Evolutionary conservation across 345 rosid genomes (phyloP), one percentile per base, ranked within the genome.

Genomic region (Noccaea bulbosa): DNA sequence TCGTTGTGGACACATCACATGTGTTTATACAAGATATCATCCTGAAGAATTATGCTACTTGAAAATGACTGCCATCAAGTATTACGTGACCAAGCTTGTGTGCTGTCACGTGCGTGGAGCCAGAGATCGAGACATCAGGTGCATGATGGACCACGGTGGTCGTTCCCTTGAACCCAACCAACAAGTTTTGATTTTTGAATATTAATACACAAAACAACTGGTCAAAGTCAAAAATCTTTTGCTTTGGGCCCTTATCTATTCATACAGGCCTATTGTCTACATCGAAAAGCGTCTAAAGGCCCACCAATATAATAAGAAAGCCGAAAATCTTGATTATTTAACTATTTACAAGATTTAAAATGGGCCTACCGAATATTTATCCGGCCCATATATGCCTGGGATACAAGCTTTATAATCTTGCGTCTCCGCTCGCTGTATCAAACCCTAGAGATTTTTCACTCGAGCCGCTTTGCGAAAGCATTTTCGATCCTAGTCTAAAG

Each of bases 81-180:
- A 56, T 49, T 41, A 61, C 61, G 58, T 48, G 71, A 57, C 65
- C 38, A 65, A 58, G 56, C 40, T 74, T 67, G 67, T 74, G 62
- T 74, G 62, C 9, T 22, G 67, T 59, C 78, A 74, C 78, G 69
- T 74, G 77, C 72, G 67, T 74, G 72, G 77, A 58, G 72, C 77
- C 72, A 50, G 55, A 32, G 60, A 66, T 32, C 10, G 66, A 65
- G 71, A 56, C 65, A 65, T 56, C 65, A 39, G 43, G 48, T 60
- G 67, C 60, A 41, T 60, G 12, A 51, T 73, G 66, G 77, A 73
- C 72, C 77, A 56, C 71, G 30, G 17, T 73, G 77, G 72, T 57
- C 71, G 71, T 57, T 65, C 66, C 67, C 61, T 57, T 37, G 51
- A 33, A 57, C 34, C 61, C 60, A 66, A 65, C 72, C 41, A 65